Evolutionary conservation across 257 asterid genomes (phyloP).

Genomic region (Nicotiana obtusifolia): DNA sequence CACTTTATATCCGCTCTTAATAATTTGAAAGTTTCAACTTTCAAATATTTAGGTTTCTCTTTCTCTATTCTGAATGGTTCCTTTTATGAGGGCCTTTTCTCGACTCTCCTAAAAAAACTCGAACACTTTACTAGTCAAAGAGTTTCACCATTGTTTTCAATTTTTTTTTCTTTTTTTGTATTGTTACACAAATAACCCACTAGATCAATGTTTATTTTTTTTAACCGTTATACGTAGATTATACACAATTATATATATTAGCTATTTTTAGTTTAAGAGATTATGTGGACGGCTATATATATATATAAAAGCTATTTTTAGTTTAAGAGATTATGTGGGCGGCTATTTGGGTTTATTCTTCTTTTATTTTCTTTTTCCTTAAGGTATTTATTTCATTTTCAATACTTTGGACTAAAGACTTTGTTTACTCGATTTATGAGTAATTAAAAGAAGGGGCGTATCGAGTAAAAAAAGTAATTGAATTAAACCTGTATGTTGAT

Average conservation of each 20-base stretch:
- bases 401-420: neutral
- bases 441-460: neutral
- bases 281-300: no score
- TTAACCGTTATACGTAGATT: no score
- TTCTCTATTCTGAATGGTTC: neutral
- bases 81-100: neutral
- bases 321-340: no score
- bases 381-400: neutral
- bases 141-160: neutral
- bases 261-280: no score
- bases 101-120: no score
- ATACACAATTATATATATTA: no score
- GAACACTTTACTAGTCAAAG: no score
- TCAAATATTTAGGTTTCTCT: neutral
- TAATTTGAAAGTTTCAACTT: neutral
- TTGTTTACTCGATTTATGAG: neutral
- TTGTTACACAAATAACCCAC: no score
- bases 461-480: neutral
- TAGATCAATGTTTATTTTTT: no score
- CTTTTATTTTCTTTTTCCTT: neutral
- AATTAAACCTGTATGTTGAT: neutral
- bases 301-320: no score
- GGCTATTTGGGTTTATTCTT: no score
- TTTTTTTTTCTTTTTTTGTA: neutral
- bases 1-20: neutral